These are phyloP conservation scores for Chalara sp. DNA, from an alignment of 2,329 filamentous ascomycete species.

Conservation along the genomic window DNA sequence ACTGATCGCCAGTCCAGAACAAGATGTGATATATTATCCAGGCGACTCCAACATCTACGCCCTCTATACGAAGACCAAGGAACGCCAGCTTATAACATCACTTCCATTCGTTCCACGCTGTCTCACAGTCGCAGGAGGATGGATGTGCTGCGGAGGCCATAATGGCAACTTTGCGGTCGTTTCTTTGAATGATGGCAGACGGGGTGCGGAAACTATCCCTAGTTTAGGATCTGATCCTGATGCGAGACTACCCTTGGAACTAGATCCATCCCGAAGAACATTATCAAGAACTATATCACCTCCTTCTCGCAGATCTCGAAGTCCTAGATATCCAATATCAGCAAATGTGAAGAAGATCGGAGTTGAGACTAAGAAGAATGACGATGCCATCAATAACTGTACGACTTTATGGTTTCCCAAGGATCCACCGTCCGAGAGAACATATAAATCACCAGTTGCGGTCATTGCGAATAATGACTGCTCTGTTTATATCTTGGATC, in stretches of 20 bases:
- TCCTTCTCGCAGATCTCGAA: slow-evolving; percentile 11
- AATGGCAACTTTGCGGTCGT: slow-evolving; percentile 66
- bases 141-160: slow-evolving; percentile 86
- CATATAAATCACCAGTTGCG: slow-evolving; percentile 52
- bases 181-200: slow-evolving; percentile 16
- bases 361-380: slow-evolving; percentile 44
- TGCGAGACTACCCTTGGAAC: slow-evolving; percentile 47
- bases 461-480: slow-evolving; percentile 87
- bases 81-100: slow-evolving; percentile 65
- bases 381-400: slow-evolving; percentile 58
- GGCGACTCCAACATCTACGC: slow-evolving; percentile 65
- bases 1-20: slow-evolving; percentile 74
- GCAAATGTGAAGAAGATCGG: slow-evolving; percentile 49
- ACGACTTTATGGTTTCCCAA: slow-evolving; percentile 54
- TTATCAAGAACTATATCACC: slow-evolving; percentile 7
- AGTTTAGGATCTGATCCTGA: slow-evolving; percentile 41
- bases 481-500: slow-evolving; percentile 75
- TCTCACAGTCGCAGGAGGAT: slow-evolving; percentile 77
- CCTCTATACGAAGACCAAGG: slow-evolving; percentile 61
- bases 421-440: slow-evolving; percentile 25
- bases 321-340: slow-evolving; percentile 17
- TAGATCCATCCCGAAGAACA: slow-evolving; percentile 26
- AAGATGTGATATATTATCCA: slow-evolving; percentile 79
- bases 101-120: slow-evolving; percentile 75
- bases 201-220: slow-evolving; percentile 1